Base-by-base conservation (phyloP, 2,329 filamentous ascomycete genomes). In the Apiospora marii region DNA sequence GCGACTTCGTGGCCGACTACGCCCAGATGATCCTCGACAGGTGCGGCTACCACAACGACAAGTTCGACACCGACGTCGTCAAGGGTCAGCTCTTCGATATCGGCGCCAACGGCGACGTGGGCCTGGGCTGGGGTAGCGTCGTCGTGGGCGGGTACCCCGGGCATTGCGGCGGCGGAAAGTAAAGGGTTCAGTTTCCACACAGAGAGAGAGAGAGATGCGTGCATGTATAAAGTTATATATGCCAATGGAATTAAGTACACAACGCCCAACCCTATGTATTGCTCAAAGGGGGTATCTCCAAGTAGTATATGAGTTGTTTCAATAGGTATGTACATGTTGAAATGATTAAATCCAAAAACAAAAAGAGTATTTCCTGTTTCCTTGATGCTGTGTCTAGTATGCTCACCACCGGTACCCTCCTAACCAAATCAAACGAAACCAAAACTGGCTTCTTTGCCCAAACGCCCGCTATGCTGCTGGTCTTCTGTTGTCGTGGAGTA, bases 231-330 rank as follows among this genome's bases (percentile, higher is more conserved):
- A 16, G 3, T 37, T 61, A 16, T 58, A 14, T 13, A 41, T 37
- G 16, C 7, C 37, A 37, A n/a, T n/a, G 19, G 19, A n/a, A 41
- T n/a, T 6, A 64, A 61, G 53, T 61, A 61, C 34, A 37, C n/a
- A 64, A 64, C 58, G 58, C 58, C 58, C 58, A 41, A 64, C 58
- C 58, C 41, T 64, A 30, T 61, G 34, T 41, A 22, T 64, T 41
- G 58, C 34, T 41, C 37, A 22, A 64, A 64, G 58, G 58, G 58
- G 58, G 58, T 64, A 64, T 64, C 53, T 61, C 53, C 30, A n/a
- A 37, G 30, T 61, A 37, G n/a, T 49, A 8, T 44, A 44, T 44
- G n/a, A n/a, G 53, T n/a, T 61, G 16, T 37, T 61, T 8, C 34
- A 64, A 19, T 64, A 64, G 13, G 22, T n/a, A 41, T 10, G 1